phyloP scores from a whole-genome alignment of 2,329 filamentous ascomycete species.

The Atkinsonella hypoxylon region DNA sequence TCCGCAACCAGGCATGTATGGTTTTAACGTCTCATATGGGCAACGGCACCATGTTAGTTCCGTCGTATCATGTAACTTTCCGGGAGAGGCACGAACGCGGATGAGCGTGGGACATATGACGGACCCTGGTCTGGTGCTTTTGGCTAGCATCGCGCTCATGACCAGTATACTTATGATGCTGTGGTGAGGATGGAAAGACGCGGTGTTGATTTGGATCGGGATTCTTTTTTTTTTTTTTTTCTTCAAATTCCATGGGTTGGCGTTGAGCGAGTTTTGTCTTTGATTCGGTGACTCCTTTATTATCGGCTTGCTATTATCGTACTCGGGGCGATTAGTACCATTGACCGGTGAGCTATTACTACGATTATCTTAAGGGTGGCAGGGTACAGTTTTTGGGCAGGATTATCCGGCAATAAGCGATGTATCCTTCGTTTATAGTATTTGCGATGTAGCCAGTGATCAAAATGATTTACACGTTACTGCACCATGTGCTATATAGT shows the following conservation, averaged over 20 bases:
- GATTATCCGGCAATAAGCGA: too few species aligned
- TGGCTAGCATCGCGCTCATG: neutral
- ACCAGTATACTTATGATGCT: neutral
- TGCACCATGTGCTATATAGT: too few species aligned
- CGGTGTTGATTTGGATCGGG: neutral
- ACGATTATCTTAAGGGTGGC: too few species aligned
- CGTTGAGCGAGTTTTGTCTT: neutral
- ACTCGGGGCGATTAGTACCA: too few species aligned
- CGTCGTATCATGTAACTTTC: slow-evolving; percentile 25
- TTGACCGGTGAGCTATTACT: too few species aligned
- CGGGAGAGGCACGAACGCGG: slow-evolving; percentile 23
- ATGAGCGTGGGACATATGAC: slow-evolving; percentile 9
- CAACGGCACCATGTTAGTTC: slow-evolving; percentile 12
- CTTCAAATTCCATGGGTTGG: neutral
- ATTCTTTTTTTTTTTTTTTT: neutral
- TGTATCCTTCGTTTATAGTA: too few species aligned
- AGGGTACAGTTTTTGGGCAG: too few species aligned
- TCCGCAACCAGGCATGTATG: slow-evolving; percentile 34
- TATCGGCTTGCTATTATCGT: too few species aligned
- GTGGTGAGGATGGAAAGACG: neutral
- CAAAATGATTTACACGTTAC: too few species aligned
- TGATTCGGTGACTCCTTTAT: neutral
- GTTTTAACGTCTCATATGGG: slow-evolving; percentile 26
- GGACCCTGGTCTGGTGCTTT: slow-evolving; percentile 9
- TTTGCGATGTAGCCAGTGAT: too few species aligned